Evolutionary conservation across 352 stramenopile species (phyloP).

Genomic region (Phytophthora europaea): DNA sequence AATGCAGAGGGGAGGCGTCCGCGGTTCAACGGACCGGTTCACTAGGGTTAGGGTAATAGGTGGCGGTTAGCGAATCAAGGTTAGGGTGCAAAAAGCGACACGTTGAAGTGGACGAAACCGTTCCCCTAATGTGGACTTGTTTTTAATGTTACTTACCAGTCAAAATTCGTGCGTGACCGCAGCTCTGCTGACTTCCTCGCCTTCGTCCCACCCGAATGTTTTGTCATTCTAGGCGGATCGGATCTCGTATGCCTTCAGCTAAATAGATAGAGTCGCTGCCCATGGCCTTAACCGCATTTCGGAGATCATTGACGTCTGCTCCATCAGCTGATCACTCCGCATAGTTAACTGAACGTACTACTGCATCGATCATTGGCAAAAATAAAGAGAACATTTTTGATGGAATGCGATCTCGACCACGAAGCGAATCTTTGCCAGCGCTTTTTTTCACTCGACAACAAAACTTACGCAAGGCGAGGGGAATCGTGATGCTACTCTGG

Average conservation of each 20-base stretch:
- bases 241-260: neutral
- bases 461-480: no score
- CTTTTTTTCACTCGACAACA: no score
- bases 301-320: neutral
- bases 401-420: neutral
- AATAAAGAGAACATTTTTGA: neutral
- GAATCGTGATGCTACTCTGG: no score
- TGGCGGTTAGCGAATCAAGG: neutral
- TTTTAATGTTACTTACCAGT: neutral
- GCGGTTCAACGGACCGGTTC: constrained; percentile 33
- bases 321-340: neutral
- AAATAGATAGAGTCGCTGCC: neutral
- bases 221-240: neutral
- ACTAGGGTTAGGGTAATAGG: neutral
- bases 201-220: neutral
- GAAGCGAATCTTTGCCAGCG: no score
- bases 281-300: neutral
- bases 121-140: neutral
- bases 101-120: neutral
- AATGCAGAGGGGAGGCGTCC: constrained; percentile 11
- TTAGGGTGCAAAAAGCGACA: neutral
- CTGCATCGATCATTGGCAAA: neutral
- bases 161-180: neutral
- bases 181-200: neutral
- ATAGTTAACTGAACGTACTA: neutral